These are phyloP conservation scores for Hyphopichia buzzinii DNA, from an alignment of 1,139 yeast genomes.

Conservation along the genomic window DNA sequence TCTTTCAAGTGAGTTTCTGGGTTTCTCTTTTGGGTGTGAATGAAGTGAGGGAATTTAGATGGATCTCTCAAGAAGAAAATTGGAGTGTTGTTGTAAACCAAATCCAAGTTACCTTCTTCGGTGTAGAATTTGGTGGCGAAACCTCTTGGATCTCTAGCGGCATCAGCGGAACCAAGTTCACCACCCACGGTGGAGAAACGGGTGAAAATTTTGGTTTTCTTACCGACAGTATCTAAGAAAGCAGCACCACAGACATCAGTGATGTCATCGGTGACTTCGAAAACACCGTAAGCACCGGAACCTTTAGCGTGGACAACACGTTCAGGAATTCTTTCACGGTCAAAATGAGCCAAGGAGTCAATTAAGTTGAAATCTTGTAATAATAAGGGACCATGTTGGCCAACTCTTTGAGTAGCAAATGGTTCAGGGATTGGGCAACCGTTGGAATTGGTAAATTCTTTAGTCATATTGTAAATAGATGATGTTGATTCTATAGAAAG, in stretches of 20 bases:
- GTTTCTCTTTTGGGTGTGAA: constrained; percentile 73
- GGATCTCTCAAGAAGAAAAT: constrained; percentile 80
- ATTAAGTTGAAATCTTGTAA: constrained; percentile 71
- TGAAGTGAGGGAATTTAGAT: constrained; percentile 75
- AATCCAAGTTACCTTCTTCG: constrained; percentile 77
- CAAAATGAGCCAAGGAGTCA: constrained; percentile 72
- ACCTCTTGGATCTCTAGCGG: constrained; percentile 84
- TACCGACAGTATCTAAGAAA: constrained; percentile 63
- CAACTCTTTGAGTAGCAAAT: constrained; percentile 65
- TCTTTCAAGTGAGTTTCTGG: constrained; percentile 76
- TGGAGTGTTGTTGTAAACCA: constrained; percentile 83
- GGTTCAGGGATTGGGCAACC: constrained; percentile 63
- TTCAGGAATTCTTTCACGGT: constrained; percentile 79
- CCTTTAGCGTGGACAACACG: constrained; percentile 86
- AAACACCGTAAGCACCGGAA: constrained; percentile 72
- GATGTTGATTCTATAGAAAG: background rate
- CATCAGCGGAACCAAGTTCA: constrained; percentile 72
- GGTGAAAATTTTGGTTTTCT: constrained; percentile 63
- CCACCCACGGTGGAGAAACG: constrained; percentile 86
- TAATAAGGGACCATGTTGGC: constrained; percentile 65
- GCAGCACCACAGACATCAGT: constrained; percentile 63
- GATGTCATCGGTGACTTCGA: constrained; percentile 75
- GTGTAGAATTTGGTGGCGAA: constrained; percentile 75
- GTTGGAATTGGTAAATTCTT: constrained; percentile 57
- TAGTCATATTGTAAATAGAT: constrained; percentile 14